Base-by-base conservation (phyloP, 208 protist species). In the Trypanosoma platydactyli region DNA sequence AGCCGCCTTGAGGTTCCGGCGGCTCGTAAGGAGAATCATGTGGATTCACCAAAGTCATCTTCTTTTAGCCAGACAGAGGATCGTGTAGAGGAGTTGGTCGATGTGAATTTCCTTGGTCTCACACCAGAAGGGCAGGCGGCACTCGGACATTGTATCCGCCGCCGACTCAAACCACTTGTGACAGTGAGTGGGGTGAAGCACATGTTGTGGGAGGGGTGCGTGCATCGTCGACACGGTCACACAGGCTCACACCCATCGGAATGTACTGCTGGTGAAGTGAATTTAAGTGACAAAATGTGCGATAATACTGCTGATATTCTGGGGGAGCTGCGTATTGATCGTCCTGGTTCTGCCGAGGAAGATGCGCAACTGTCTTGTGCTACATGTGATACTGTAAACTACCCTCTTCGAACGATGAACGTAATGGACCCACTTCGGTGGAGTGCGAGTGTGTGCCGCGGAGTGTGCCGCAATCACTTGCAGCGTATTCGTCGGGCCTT, bases 361-460 rank as follows among this genome's bases (percentile, higher is more conserved):
- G 85, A 92, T 27, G 71, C 33, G 0, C 55, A 35, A 4, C 66
- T 91, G 48, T 66, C 81, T 24, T 88, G 88, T 62, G 77, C 83
- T 7, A 86, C 76, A 18, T 89, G 83, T 49, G 87, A 77, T 60
- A 85, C 86, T 1, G 72, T 63, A n/a, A 46, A 80, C 42, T 97
- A 94, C 65, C 86, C 80, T 18, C 77, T 94, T 40, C 86, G 88
- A 9, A 81, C 68, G 51, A 90, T 97, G 81, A 97, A 98, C 69
- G 85, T 98, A 55, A 69, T 95, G 59, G 94, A 98, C 68, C 94
- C 94, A 46, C 79, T 98, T 64, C 85, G 93, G 46, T 91, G 81
- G 81, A 86, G 79, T 73, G 92, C 88, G 61, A 98, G 96, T 74
- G 85, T 97, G 59, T 84, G 84, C 44, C 81, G 92, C 24, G 90